Conservation (phyloP, 352 stramenopile species). For the Phytopythium montanum region DNA sequence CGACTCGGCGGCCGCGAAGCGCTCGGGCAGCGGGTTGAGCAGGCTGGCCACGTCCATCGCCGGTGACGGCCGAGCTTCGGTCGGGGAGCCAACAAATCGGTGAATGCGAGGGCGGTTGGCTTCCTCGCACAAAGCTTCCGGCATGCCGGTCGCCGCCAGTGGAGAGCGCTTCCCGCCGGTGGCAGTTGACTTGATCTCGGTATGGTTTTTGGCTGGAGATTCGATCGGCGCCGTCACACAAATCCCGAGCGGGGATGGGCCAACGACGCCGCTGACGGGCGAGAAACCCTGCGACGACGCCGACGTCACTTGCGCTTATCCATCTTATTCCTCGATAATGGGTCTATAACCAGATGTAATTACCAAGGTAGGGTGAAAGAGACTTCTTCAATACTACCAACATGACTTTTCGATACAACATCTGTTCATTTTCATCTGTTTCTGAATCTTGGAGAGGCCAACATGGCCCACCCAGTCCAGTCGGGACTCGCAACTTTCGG, state of each 20-base stretch:
- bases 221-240: constrained; percentile 17
- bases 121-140: neutral
- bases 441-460: neutral
- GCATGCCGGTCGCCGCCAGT: neutral
- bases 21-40: constrained; percentile 23
- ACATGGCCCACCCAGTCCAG: no score
- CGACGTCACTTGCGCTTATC: constrained; percentile 7
- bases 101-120: neutral
- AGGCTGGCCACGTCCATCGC: constrained; percentile 25
- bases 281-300: constrained; percentile 21
- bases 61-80: neutral
- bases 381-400: neutral
- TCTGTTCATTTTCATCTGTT: neutral
- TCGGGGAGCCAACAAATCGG: neutral
- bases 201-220: constrained; percentile 7
- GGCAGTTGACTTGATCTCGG: neutral
- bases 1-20: constrained; percentile 5
- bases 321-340: neutral
- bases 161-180: neutral
- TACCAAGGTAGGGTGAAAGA: no score
- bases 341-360: no score
- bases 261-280: neutral
- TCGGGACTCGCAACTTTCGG: no score
- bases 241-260: neutral
- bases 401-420: neutral